These are phyloP conservation scores for Claviceps maximensis DNA, from an alignment of 2,329 filamentous ascomycete genomes.

Conservation along the genomic window DNA sequence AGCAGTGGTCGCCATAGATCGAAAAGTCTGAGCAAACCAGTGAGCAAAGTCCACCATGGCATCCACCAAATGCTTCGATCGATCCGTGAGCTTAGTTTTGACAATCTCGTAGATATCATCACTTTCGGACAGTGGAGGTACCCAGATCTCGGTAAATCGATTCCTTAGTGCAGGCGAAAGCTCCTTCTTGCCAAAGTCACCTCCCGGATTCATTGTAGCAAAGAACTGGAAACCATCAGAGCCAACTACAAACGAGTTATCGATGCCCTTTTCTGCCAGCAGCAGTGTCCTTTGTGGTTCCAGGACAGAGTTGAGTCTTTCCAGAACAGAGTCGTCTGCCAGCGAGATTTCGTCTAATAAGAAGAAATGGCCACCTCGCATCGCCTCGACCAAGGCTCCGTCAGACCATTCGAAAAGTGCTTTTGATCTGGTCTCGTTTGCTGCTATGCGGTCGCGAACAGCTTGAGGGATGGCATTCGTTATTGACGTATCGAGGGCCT, in stretches of 20 bases:
- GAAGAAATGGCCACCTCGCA: conserved; percentile 83
- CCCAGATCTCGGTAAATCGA: conserved; percentile 98
- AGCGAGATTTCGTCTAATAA: conserved; percentile 95
- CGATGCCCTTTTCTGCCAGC: conserved; percentile 83
- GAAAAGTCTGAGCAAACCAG: conserved; percentile 82
- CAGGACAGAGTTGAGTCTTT: conserved; percentile 90
- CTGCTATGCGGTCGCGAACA: conserved; percentile 32
- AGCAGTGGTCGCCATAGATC: conserved; percentile 57
- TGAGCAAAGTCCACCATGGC: conserved; percentile 75
- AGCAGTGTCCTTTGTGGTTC: conserved; percentile 78
- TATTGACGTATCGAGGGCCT: conserved; percentile 31
- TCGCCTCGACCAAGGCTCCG: conserved; percentile 83
- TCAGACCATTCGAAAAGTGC: conserved; percentile 95
- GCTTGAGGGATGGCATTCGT: conserved; percentile 34
- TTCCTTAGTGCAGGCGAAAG: conserved; percentile 90
- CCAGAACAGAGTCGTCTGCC: conserved; percentile 91
- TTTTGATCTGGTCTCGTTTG: conserved; percentile 51
- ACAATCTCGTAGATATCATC: conserved; percentile 86
- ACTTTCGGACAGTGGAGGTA: conserved; percentile 70
- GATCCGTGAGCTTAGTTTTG: conserved; percentile 51
- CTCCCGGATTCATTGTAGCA: conserved; percentile 97
- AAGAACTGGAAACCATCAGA: conserved; percentile 81
- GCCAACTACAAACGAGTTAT: conserved; percentile 68
- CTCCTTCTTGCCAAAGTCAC: conserved; percentile 96
- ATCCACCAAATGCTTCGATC: conserved; percentile 43